Percentiles rank a stretch among this genome's conserved stretches.
Evolutionary conservation across 2,329 filamentous ascomycete genomes (phyloP).

Genomic region (Neopestalotiopsis sp.): DNA sequence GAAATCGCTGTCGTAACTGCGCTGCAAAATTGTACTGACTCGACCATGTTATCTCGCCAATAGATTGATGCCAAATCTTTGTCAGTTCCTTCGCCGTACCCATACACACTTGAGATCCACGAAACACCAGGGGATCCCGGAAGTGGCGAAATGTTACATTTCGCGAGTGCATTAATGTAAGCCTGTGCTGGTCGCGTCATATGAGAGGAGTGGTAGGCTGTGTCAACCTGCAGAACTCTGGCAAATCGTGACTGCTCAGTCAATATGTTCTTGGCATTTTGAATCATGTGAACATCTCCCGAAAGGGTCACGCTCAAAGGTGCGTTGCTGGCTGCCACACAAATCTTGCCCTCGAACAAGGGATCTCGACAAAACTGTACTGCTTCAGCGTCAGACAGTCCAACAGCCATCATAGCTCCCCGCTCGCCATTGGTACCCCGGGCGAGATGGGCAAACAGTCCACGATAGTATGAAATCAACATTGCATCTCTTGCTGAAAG

Average conservation of each 20-base stretch:
- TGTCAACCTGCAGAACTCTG: slow-evolving; percentile 46
- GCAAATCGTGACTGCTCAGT: slow-evolving; percentile 35
- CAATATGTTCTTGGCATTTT: slow-evolving; percentile 27
- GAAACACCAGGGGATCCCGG: slow-evolving; percentile 29
- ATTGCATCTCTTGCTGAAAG: slow-evolving; percentile 36
- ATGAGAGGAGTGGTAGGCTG: slow-evolving; percentile 56
- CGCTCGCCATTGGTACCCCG: slow-evolving; percentile 28
- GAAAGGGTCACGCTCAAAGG: slow-evolving; percentile 35
- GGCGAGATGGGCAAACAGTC: slow-evolving; percentile 31
- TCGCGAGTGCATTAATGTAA: slow-evolving; percentile 39
- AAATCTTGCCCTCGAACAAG: slow-evolving; percentile 28
- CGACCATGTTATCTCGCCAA: slow-evolving; percentile 48
- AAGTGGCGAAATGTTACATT: slow-evolving; percentile 34
- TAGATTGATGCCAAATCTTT: slow-evolving; percentile 35
- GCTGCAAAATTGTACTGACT: slow-evolving; percentile 45
- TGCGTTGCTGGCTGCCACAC: slow-evolving; percentile 36
- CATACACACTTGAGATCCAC: slow-evolving; percentile 50
- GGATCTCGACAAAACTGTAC: slow-evolving; percentile 28
- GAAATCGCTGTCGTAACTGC: slow-evolving; percentile 35
- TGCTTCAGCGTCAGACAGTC: slow-evolving; percentile 34
- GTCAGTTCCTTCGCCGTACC: slow-evolving; percentile 24
- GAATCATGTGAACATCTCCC: slow-evolving; percentile 32
- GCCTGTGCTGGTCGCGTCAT: slow-evolving; percentile 43
- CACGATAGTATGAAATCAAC: slow-evolving; percentile 37
- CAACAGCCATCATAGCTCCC: slow-evolving; percentile 36